Percentiles rank a stretch among this genome's conserved stretches.
Conservation (phyloP, 352 stramenopile genomes). For the Pythium periplocum region DNA sequence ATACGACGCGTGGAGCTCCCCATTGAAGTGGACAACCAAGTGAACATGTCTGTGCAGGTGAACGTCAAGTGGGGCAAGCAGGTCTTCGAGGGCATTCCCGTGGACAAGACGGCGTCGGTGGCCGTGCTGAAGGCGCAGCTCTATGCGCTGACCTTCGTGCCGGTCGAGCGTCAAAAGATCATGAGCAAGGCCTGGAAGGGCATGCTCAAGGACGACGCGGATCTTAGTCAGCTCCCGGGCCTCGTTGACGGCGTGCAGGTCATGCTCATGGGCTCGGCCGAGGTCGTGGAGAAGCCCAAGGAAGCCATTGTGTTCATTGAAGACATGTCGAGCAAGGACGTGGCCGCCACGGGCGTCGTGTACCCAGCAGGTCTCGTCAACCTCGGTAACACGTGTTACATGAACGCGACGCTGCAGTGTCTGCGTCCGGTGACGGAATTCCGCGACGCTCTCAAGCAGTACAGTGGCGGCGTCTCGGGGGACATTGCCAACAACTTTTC, state of each 20-base stretch:
- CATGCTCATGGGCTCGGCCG: slow-evolving; percentile 94
- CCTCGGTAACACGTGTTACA: slow-evolving; percentile 90
- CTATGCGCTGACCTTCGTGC: slow-evolving; percentile 74
- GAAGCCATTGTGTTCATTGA: slow-evolving; percentile 82
- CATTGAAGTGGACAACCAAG: too few species aligned
- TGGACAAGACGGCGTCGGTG: slow-evolving; percentile 66
- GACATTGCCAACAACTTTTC: slow-evolving; percentile 74
- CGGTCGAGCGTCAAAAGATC: slow-evolving; percentile 84
- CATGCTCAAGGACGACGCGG: slow-evolving; percentile 84
- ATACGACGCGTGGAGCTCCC: slow-evolving; percentile 2
- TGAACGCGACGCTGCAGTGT: slow-evolving; percentile 94
- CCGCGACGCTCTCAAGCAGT: slow-evolving; percentile 67
- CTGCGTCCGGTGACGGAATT: slow-evolving; percentile 90
- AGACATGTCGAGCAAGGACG: slow-evolving; percentile 78
- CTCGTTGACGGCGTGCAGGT: slow-evolving; percentile 60
- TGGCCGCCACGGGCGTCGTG: slow-evolving; percentile 73
- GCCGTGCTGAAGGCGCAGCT: slow-evolving; percentile 79
- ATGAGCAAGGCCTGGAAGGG: slow-evolving; percentile 89
- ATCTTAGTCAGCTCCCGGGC: slow-evolving; percentile 49
- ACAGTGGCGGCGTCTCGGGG: slow-evolving; percentile 42
- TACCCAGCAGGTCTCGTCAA: slow-evolving; percentile 92
- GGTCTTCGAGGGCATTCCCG: slow-evolving; percentile 52
- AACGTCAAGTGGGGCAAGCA: slow-evolving; percentile 88
- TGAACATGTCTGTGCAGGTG: slow-evolving; percentile 44
- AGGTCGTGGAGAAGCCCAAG: slow-evolving; percentile 85